Conservation (phyloP, 1,284 basidiomycete genomes). For the Cryptococcus wingfieldii region DNA sequence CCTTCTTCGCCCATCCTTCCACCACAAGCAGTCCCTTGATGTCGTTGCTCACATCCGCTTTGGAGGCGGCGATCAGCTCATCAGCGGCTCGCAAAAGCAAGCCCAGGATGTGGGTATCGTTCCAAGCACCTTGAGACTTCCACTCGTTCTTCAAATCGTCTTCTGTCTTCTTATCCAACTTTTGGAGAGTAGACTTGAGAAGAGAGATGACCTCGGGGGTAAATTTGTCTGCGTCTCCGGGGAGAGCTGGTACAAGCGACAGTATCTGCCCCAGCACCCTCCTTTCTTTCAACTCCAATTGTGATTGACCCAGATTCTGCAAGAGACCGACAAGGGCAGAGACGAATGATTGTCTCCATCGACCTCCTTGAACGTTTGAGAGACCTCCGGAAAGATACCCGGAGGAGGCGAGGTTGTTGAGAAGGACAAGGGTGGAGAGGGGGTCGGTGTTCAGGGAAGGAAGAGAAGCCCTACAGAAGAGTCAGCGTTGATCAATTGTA, state of each 20-base stretch:
- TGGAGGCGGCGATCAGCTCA: slow-evolving; percentile 8
- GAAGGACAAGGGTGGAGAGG: slow-evolving; percentile 37
- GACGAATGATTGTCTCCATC: slow-evolving; percentile 41
- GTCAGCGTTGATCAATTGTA: not conserved
- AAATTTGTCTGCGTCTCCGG: slow-evolving; percentile 24
- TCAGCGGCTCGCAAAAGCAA: slow-evolving; percentile 19
- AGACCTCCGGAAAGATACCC: slow-evolving; percentile 44
- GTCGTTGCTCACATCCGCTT: slow-evolving; percentile 12
- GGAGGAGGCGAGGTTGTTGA: slow-evolving; percentile 41
- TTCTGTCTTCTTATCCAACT: not conserved
- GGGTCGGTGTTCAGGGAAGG: slow-evolving; percentile 30
- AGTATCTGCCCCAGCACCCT: slow-evolving; percentile 33
- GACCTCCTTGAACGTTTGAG: slow-evolving; percentile 45
- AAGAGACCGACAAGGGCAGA: slow-evolving; percentile 19
- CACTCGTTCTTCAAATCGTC: slow-evolving; percentile 14
- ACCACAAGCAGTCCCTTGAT: slow-evolving; percentile 18
- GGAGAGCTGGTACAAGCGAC: slow-evolving; percentile 28
- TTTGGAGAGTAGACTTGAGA: not conserved
- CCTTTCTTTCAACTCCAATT: slow-evolving; percentile 15
- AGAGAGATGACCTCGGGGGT: slow-evolving; percentile 16
- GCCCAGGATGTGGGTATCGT: slow-evolving; percentile 31
- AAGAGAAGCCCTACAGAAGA: slow-evolving; percentile 24
- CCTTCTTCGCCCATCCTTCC: slow-evolving; percentile 49
- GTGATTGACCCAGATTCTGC: not conserved
- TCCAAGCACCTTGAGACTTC: slow-evolving; percentile 29